A percentile compares a stretch with the other conserved stretches of the same genome.
These are phyloP conservation scores for Deinandra increscens DNA, from an alignment of 129 eudicot species.

Conservation along the genomic window DNA sequence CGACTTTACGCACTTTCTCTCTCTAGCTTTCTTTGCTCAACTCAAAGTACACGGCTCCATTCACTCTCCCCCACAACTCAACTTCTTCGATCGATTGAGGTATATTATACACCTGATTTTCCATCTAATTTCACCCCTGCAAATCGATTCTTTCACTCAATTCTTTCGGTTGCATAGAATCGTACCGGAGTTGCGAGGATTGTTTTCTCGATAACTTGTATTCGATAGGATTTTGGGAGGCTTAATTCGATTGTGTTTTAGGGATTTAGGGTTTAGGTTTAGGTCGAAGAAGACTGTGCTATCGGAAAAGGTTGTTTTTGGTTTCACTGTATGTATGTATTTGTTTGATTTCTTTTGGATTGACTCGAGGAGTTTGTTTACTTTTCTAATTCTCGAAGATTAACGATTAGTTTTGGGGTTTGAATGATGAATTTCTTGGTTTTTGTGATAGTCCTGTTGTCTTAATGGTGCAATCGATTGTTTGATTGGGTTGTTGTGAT, in stretches of 20 bases:
- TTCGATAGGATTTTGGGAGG: conserved; percentile 10
- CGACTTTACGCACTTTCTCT: conserved; percentile 21
- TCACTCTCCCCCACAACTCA: conserved; percentile 28
- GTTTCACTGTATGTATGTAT: conserved; percentile 10
- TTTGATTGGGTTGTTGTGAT: background rate
- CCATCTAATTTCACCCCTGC: background rate
- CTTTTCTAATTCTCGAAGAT: conserved; percentile 12
- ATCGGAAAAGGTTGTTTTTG: background rate
- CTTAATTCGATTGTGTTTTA: conserved; percentile 20
- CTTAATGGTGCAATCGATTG: background rate
- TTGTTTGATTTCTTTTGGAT: background rate
- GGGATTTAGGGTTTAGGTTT: conserved; percentile 29
- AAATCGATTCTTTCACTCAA: background rate
- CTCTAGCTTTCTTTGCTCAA: conserved; percentile 39
- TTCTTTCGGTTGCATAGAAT: background rate
- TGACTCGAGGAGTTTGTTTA: background rate
- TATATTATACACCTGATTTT: background rate
- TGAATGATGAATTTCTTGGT: background rate
- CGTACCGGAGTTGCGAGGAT: background rate
- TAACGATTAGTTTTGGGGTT: conserved; percentile 19
- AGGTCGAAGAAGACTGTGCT: conserved; percentile 8
- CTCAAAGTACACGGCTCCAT: conserved; percentile 31
- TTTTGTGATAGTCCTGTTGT: too few relatives aligned
- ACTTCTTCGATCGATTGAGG: conserved; percentile 26
- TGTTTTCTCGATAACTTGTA: background rate